Base-by-base conservation (phyloP, 1,139 yeast species). In the Suzukiozyma palmioleophila region DNA sequence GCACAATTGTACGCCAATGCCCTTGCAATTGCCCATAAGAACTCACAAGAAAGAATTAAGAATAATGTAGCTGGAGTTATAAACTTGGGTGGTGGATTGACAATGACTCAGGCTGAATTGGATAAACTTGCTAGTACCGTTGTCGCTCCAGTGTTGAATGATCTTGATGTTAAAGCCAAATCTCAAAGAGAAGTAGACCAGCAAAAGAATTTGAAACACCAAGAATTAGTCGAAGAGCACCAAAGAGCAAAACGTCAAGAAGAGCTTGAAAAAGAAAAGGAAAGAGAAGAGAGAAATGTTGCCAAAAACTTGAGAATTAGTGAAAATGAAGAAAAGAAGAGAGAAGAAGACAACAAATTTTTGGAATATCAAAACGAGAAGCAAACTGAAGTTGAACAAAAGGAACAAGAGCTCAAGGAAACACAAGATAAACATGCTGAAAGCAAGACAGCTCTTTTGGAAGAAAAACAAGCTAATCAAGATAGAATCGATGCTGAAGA, bases 81-180 rank as follows among this genome's bases (percentile, higher is more conserved):
- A 51, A 75, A 88, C 54, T 66, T 90, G 48, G 98, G 98, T 45
- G 96, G 96, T 49, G 97, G 97, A 3, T 73, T 87, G 49, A 78
- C 77, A 53, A 80, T 90, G 74, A 72, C 85, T 37, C 85, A 77
- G 47, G 74, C 72, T 21, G 96, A 90, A 56, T 78, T 92, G 46
- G 84, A 85, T 46, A 76, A 75, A 39, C 79, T 92, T 69, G 97
- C 97, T n/a, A 67, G 81, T 42, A 75, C 81, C 40, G 73, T 86
- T 55, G 95, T 92, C 43, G 73, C 76, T 45, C 98, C 98, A 9
- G 92, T 90, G n/a, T 68, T 92, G 55, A 72, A 69, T 36, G 94
- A 88, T 60, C 81, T 92, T 53, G 70, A 75, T 51, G 66, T 72
- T 39, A 83, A 86, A 59, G 95, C 95, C 13, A 73, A 67, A 25